A percentile compares a stretch with the other conserved stretches of the same genome.
These are phyloP conservation scores for Inga leiocalycina DNA, from an alignment of 306 rosid species.

Conservation along the genomic window DNA sequence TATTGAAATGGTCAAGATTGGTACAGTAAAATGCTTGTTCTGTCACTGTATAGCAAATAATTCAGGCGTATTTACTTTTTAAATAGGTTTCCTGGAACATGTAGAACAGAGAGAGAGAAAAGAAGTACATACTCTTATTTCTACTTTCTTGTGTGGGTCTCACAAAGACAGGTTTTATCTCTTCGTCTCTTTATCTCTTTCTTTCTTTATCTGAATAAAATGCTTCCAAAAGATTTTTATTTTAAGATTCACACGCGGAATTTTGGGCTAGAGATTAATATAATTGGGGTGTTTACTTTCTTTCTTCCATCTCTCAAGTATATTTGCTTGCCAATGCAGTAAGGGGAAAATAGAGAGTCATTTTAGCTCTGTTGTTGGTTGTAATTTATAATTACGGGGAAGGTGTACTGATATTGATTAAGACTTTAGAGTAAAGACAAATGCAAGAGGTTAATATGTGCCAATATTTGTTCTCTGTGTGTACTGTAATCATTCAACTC, in stretches of 20 bases:
- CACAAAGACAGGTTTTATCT: not conserved
- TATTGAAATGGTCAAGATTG: not conserved
- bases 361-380: not conserved
- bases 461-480: not conserved
- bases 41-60: not conserved
- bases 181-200: not conserved
- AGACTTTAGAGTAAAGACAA: not conserved
- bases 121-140: not conserved
- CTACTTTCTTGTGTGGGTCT: not conserved
- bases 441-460: not conserved
- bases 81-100: not conserved
- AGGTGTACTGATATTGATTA: not conserved
- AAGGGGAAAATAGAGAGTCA: not conserved
- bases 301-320: too few species aligned
- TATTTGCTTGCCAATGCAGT: not conserved
- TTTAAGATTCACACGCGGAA: not conserved
- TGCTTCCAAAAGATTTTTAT: not conserved
- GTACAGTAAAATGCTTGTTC: not conserved
- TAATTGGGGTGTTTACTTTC: too few species aligned
- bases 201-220: not conserved
- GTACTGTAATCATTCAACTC: not conserved
- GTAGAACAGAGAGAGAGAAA: not conserved
- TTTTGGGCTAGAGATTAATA: not conserved
- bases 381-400: conserved; percentile 6
- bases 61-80: not conserved